Percentiles rank a stretch among this genome's conserved stretches.
These are phyloP conservation scores for Penicillium hordei DNA, from an alignment of 2,329 filamentous ascomycete species.

Conservation along the genomic window DNA sequence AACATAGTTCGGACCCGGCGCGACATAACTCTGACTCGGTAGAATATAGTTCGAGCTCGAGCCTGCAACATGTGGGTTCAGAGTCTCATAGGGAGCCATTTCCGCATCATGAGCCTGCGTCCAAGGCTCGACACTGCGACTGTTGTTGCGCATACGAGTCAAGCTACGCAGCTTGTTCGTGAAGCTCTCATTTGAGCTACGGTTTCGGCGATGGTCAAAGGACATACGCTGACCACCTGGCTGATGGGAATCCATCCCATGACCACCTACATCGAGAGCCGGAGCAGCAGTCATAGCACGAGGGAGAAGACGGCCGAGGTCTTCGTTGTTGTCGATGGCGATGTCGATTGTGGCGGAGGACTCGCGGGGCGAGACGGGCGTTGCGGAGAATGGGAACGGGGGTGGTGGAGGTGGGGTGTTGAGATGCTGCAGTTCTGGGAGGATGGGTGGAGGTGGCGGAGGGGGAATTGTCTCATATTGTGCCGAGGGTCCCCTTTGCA, in stretches of 20 bases:
- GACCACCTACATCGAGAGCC: constrained; percentile 16
- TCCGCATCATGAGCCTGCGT: constrained; percentile 20
- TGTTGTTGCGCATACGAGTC: constrained; percentile 59
- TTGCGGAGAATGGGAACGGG: constrained; percentile 40
- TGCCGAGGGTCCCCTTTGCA: constrained; percentile 16
- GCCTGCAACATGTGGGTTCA: constrained; percentile 22
- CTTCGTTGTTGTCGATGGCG: constrained; percentile 43
- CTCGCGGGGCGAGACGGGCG: constrained; percentile 32
- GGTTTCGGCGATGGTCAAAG: constrained; percentile 51
- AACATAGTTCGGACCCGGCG: constrained; percentile 4
- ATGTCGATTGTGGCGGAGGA: constrained; percentile 44
- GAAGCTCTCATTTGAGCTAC: constrained; percentile 59
- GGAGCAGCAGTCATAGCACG: constrained; percentile 41
- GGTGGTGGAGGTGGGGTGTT: constrained; percentile 55
- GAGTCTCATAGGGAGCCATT: constrained; percentile 28
- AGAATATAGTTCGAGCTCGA: constrained; percentile 15
- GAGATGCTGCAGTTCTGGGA: constrained; percentile 63
- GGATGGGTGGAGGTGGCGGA: constrained; percentile 42
- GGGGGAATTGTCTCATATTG: constrained; percentile 24
- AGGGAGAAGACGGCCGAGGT: constrained; percentile 36
- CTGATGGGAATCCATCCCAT: constrained; percentile 24
- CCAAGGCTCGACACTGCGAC: constrained; percentile 45
- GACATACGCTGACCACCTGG: constrained; percentile 44
- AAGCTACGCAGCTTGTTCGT: constrained; percentile 55
- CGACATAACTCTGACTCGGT: constrained; percentile 17